Evolutionary conservation across 1,284 basidiomycete genomes (phyloP).

Genomic region (Ceratobasidium sp.): DNA sequence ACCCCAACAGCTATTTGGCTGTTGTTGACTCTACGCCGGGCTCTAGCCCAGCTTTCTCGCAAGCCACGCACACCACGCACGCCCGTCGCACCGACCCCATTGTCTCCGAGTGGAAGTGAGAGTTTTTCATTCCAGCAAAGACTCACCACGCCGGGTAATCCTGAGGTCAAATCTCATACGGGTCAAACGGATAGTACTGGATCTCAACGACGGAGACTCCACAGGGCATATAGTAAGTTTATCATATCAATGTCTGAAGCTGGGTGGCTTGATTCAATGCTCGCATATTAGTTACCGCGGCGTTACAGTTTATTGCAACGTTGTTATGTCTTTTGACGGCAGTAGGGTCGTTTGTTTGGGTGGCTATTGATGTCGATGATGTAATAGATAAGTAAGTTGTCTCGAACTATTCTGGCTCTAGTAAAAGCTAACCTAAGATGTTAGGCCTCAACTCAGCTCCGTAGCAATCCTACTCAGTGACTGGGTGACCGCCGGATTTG

Average conservation of each 20-base stretch:
- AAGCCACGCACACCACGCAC: background rate
- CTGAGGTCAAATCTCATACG: no score
- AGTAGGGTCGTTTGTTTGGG: slow-evolving; percentile 11
- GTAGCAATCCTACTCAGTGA: slow-evolving; percentile 11
- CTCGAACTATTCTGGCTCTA: background rate
- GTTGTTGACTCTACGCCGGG: slow-evolving; percentile 6
- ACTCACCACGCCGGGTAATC: no score
- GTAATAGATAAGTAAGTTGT: background rate
- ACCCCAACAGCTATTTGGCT: slow-evolving; percentile 24
- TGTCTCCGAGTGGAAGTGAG: background rate
- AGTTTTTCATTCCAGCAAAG: no score
- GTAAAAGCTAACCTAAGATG: background rate
- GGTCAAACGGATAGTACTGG: no score
- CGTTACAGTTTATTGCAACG: slow-evolving; percentile 23
- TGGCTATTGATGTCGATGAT: slow-evolving; percentile 16
- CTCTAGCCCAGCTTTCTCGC: background rate
- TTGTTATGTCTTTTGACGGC: slow-evolving; percentile 10
- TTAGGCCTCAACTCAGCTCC: background rate
- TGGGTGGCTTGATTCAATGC: background rate
- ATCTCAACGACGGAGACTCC: background rate
- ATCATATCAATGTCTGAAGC: background rate
- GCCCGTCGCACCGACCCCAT: background rate
- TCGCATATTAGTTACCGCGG: background rate
- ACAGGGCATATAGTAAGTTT: slow-evolving; percentile 1
- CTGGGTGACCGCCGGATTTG: slow-evolving; percentile 10